phyloP scores from a whole-genome alignment of 2,329 filamentous ascomycete species.

The Ceratocystis cubensis region DNA sequence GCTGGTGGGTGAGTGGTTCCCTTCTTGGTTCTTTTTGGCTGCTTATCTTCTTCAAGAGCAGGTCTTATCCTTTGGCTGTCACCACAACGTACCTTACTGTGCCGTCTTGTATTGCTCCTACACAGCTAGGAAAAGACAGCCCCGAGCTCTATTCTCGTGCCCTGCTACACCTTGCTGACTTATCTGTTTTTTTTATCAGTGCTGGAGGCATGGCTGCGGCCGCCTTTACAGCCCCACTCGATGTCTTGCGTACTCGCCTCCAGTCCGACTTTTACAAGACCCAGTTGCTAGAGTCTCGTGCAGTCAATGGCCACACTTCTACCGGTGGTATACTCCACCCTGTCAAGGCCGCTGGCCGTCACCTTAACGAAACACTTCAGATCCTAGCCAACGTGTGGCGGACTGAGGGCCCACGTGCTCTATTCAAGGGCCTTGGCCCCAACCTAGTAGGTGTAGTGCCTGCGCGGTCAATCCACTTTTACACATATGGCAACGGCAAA shows the following conservation, averaged over 20 bases:
- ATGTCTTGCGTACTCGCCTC: slow-evolving; percentile 83
- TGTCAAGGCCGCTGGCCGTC: slow-evolving; percentile 52
- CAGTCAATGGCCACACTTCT: slow-evolving; percentile 39
- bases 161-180: slow-evolving; percentile 1
- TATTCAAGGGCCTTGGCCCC: slow-evolving; percentile 88
- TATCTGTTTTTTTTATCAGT: slow-evolving; percentile 33
- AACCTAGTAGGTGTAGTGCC: slow-evolving; percentile 84
- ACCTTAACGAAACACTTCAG: slow-evolving; percentile 74
- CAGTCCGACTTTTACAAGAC: slow-evolving; percentile 87
- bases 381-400: slow-evolving; percentile 72
- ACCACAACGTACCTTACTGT: background rate
- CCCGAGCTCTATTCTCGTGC: background rate
- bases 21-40: background rate
- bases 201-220: slow-evolving; percentile 83
- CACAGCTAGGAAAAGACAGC: background rate
- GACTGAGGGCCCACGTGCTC: slow-evolving; percentile 68
- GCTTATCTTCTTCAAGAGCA: background rate
- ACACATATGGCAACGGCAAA: slow-evolving; percentile 85
- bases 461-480: slow-evolving; percentile 86
- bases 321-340: slow-evolving; percentile 41
- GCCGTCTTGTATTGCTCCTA: too few species aligned
- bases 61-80: background rate
- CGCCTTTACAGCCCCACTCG: slow-evolving; percentile 83
- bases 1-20: slow-evolving; percentile 63
- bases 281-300: slow-evolving; percentile 57